Evolutionary conservation across 164 flowering plant genomes (phyloP), one percentile per base, ranked within the genome.

Genomic region (Taxillus chinensis): DNA sequence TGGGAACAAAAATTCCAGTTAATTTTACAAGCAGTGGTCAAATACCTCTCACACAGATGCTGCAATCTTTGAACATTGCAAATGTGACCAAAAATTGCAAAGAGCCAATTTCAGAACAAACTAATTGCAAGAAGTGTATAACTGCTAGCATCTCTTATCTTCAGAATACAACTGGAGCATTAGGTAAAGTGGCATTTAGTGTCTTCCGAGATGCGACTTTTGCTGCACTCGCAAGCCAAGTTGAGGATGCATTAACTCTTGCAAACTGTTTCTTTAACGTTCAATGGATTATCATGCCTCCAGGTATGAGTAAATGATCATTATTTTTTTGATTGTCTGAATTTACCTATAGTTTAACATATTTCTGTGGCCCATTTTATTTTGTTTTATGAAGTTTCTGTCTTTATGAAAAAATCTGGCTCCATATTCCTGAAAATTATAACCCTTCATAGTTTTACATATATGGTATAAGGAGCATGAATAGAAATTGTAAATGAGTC

Each of bases 151-250:
- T 91, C 50, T 15, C 71, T 3, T 89, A 82, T 68, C 89, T 95
- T 60, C 92, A 72, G 54, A 80, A 67, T 59, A 75, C 84, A 43
- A 63, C 86, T 17, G 92, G 87, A 59, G 68, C 78, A 10, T 81
- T 80, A 60, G 78, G 75, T 74, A 95, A 89, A 73, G 46, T 84
- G 71, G 91, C 96, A 56, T 71, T 91, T 70, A 95, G 82, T 67
- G 87, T 90, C 55, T 95, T 98, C 74, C 77, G 96, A 17, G 96
- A 89, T 86, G 98, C 99, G 62, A 82, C 92, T 67, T 95, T 85
- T 79, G 86, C 75, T 66, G 75, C 96, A 43, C 79, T 95, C 67
- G 89, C 92, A 49, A 95, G 98, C 75, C 89, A 80, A 74, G 73
- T 77, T 71, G 87, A 83, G 60, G 64, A 75, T 59, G 42, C 39